Conservation (phyloP, 2,329 filamentous ascomycete genomes). For the Pezicula rhizophila region DNA sequence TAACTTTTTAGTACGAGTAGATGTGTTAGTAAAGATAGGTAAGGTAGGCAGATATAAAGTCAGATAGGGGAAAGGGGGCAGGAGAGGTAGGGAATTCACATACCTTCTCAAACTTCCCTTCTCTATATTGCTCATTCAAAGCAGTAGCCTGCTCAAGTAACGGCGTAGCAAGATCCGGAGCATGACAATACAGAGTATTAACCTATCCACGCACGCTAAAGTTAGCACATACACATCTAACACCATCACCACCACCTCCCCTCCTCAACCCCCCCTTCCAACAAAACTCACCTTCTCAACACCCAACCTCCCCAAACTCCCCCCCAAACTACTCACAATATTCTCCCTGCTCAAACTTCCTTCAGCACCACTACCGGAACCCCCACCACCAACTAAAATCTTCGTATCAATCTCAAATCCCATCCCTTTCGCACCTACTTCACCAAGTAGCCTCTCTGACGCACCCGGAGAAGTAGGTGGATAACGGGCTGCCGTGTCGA, state of each 20-base stretch:
- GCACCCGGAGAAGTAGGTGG: conserved; percentile 2
- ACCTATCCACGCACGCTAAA: not conserved
- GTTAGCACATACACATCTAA: too few relatives aligned
- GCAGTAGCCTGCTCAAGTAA: conserved; percentile 15
- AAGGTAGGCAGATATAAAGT: not conserved
- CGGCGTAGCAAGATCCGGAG: conserved; percentile 16
- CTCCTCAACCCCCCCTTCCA: too few relatives aligned
- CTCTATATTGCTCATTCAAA: conserved; percentile 22
- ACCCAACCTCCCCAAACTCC: not conserved
- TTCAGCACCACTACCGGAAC: not conserved
- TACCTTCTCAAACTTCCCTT: conserved; percentile 20
- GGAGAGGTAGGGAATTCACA: not conserved
- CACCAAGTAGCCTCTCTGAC: conserved; percentile 7
- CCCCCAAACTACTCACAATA: not conserved
- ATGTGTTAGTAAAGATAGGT: too few relatives aligned
- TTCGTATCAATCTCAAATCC: conserved; percentile 8
- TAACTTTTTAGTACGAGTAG: conserved; percentile 6
- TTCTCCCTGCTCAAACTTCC: not conserved
- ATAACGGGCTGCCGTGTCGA: conserved; percentile 10
- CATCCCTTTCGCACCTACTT: not conserved
- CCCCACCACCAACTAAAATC: not conserved
- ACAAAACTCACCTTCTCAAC: not conserved
- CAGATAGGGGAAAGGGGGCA: too few relatives aligned
- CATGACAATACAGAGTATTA: conserved; percentile 6
- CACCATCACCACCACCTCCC: too few relatives aligned